Base-by-base conservation (phyloP, 345 rosid species). In the Psidium friedrichsthalianum region DNA sequence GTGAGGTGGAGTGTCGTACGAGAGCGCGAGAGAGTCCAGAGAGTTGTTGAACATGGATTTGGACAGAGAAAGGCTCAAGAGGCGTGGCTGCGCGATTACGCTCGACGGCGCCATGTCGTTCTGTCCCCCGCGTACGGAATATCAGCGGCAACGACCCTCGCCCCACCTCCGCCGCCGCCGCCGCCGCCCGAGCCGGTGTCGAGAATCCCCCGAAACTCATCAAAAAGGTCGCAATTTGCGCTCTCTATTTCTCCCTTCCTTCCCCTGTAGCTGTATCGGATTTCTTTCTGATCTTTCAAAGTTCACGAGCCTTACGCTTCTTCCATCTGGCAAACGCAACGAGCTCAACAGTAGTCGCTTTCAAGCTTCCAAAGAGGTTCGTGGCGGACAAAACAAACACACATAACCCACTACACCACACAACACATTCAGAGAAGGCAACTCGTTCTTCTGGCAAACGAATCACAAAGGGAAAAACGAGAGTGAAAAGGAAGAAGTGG, bases 131-230 rank as follows among this genome's bases (percentile, higher is more conserved):
- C 80, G 84, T 82, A 82, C 84, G 44, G 59, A n/a, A 53, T 36
- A 42, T 82, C 59, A n/a, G 84, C n/a, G 18, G 58, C 58, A 54
- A 29, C 84, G 25, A 54, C 59, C 84, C 59, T 82, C 44, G 84
- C 59, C 27, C 61, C 84, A 2, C 84, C 83, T 6, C 55, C 53
- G 7, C 82, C 82, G 18, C 51, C 55, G 18, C 51, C 55, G 52
- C n/a, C 82, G 83, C 29, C 76, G 86, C 61, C 51, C 61, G 86
- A 32, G 86, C 42, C 54, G 59, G 29, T 92, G 51, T 92, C 97
- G 53, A 93, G 86, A 93, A 94, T 49, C 95, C 95, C 90, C 95
- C 97, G 90, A 94, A 92, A 92, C 93, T 94, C 97, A 94, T 93
- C 82, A 93, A 90, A 89, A 51, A 57, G 42, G 40, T 61, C 64